Evolutionary conservation across 1,139 yeast genomes (phyloP), one percentile per base, ranked within the genome.

Genomic region (Petasospora fabianii): DNA sequence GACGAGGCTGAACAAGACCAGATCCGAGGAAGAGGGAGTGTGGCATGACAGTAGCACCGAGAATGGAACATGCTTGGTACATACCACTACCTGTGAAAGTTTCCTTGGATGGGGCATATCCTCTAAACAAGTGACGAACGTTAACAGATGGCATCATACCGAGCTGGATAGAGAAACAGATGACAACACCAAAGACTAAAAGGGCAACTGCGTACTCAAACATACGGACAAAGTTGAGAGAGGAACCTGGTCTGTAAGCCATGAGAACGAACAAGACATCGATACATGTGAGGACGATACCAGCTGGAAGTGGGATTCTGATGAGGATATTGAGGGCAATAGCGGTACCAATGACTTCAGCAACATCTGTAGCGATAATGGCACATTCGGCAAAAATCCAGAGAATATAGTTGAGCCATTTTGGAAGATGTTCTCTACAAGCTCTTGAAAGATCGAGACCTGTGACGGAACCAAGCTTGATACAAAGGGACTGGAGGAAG

Each of bases 331-430:
- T 84, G 44, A 85, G 65, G 0, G 95, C 92, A 51, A 85, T 78
- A 4, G 95, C 94, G n/a, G 87, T 77, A 53, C 95, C 95, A 40
- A 85, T 83, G 24, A 85, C 95, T 55, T 85, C 95, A 4, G 95
- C 94, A 9, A 85, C 71, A 66, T 85, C 95, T 0, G 95, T 85
- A 1, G 95, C 87, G 37, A 85, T 75, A 43, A 85, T 84, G 24
- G 95, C 94, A 53, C 74, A 69, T 58, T 85, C 95, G 1, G 95
- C 90, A 44, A 83, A 67, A 30, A 82, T 48, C 74, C 86, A 85
- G 5, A 85, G 48, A 1, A 61, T 47, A 43, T 64, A 57, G 50
- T 82, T 80, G 45, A 82, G 52, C 78, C 82, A 77, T 21, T 58
- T 56, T 3, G 92, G 92, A 22, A 83, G 61, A 56, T 75, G 68